Evolutionary conservation across 2,329 filamentous ascomycete species (phyloP).

Genomic region (Cladobotryum protrusum): DNA sequence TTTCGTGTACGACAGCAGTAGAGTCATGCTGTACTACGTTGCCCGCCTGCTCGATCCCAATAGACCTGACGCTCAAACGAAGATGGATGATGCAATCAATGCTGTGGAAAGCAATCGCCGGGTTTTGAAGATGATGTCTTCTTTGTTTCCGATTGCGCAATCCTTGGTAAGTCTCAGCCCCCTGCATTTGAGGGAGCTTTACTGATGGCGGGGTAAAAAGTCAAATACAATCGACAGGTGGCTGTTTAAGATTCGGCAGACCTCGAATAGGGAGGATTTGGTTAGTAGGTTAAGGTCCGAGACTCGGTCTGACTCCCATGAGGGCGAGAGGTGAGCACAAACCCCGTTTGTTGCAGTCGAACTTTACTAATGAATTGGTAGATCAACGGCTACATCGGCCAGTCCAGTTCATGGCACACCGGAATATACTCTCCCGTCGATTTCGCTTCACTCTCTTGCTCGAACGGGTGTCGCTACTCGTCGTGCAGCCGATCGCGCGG

Average conservation of each 20-base stretch:
- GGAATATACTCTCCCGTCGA: constrained; percentile 18
- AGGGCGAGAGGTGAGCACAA: constrained; percentile 14
- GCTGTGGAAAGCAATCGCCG: constrained; percentile 35
- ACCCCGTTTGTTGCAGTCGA: not conserved
- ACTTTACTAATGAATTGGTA: not conserved
- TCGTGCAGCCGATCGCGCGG: constrained; percentile 10
- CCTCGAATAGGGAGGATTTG: constrained; percentile 15
- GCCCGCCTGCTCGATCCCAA: constrained; percentile 35
- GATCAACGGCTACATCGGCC: constrained; percentile 11
- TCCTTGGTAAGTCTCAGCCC: constrained; percentile 27
- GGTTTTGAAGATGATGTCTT: constrained; percentile 31
- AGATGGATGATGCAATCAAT: constrained; percentile 32
- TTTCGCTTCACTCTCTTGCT: constrained; percentile 18
- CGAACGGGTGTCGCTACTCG: constrained; percentile 14
- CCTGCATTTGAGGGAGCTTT: not conserved
- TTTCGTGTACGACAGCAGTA: constrained; percentile 41
- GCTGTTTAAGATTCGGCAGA: constrained; percentile 32
- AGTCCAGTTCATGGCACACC: constrained; percentile 13
- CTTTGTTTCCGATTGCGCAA: constrained; percentile 33
- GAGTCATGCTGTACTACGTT: constrained; percentile 44
- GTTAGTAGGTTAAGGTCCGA: constrained; percentile 18
- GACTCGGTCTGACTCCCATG: constrained; percentile 17
- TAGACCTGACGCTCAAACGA: constrained; percentile 28
- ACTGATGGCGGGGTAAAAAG: constrained; percentile 15
- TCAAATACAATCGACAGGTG: constrained; percentile 34